Base-by-base conservation (phyloP, 768 basidiomycete genomes). In the Baorangia bicolor region DNA sequence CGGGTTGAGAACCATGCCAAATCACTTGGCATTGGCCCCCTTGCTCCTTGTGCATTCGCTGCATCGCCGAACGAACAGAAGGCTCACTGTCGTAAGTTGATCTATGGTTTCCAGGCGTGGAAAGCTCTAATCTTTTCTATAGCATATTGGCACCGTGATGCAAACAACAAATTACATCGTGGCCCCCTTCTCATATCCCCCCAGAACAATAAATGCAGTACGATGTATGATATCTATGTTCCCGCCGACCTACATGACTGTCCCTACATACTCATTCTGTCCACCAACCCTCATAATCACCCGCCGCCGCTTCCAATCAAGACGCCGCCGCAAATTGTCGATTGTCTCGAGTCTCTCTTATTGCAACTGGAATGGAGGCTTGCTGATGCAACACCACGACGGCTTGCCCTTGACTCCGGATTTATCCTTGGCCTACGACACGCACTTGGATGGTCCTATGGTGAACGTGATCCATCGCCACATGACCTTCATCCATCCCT, bases 1-100 rank as follows among this genome's bases (percentile, higher is more conserved):
- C 16, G 9, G 1, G 42, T 49, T 23, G 49, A 64, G 31, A 31
- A 37, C 14, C 13, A 43, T 25, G 59, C 62, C 5, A 53, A 46
- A 23, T 34, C 11, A 4, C 2, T 45, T 5, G 63, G 57, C 0
- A 67, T 66, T 55, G 67, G 69, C 3, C 69, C 69, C 0, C 60
- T 60, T 12, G 37, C 34, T 6, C 62, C 62, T 0, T 71, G 67
- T 18, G 23, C 23, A 6, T 64, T 63, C 18, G 33, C 43, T 27
- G 60, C 63, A 2, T 55, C 61, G 1, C 58, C 60, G 3, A 53
- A 42, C 1, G 57, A 57, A 14, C 61, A 64, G n/a, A 63, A 65
- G 34, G 5, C 57, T 4, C 9, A 53, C 5, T 69, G 68, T 40
- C 54, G 51, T 68, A 38, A 37, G 62, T 33, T 13, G 11, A 33